Evolutionary conservation across 2,329 filamentous ascomycete species (phyloP), one percentile per base, ranked within the genome.

Genomic region (Colletotrichum australisinense): DNA sequence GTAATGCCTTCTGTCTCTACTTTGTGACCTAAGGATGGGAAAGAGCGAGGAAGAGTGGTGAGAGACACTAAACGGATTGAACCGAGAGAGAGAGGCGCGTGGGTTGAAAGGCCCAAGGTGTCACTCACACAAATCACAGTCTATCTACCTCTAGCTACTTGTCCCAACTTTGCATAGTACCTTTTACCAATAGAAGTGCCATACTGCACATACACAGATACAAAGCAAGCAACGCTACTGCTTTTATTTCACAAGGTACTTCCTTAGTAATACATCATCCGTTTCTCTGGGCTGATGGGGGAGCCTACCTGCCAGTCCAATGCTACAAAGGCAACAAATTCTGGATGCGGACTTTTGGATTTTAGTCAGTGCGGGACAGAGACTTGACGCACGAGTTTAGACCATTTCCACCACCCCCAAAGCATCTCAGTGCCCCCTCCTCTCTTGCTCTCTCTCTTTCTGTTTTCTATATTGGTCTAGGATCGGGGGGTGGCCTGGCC

Each of bases 21-120:
- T 65, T 65, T 65, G 60, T 64, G 67, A 65, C 60, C 60, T 58
- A 58, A 32, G 30, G 42, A 49, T 42, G 38, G 14, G 38, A 42
- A 42, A 42, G 38, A 42, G 38, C 38, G 38, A 42, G 38, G 38
- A 16, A 19, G 38, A 42, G 38, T 42, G 38, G 38, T 42, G 8
- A 49, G 19, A 49, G 42, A 49, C 19, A 49, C 38, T 42, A 42
- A 42, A 42, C 42, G 42, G 8, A 49, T 49, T 49, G 42, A n/a
- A 49, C 42, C 19, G 19, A 42, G 35, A 42, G 30, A 32, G 32
- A 35, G 42, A n/a, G 42, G 42, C 4, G 42, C 6, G 42, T 49
- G 42, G 16, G 8, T 49, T 49, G 42, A 49, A 49, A 49, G 42
- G 42, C n/a, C 16, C 42, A n/a, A 49, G 42, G 42, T 49, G 16